Evolutionary conservation across 2,329 filamentous ascomycete species (phyloP).

Genomic region (Epichloe festucae): DNA sequence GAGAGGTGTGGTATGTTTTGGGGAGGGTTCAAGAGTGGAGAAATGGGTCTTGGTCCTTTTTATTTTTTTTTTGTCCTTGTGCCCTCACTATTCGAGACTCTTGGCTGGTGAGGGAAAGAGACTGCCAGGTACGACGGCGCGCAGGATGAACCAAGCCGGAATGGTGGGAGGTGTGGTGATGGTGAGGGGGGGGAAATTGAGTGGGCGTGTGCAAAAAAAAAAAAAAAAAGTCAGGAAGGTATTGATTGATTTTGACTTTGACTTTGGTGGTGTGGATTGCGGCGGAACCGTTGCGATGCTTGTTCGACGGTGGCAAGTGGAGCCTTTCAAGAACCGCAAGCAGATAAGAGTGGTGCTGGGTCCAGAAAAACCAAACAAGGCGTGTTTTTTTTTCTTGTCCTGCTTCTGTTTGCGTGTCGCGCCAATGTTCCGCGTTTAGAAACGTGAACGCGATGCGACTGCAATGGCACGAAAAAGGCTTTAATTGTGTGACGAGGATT

Average conservation of each 20-base stretch:
- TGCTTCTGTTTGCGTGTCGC: conserved; percentile 9
- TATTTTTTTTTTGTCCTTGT: conserved; percentile 21
- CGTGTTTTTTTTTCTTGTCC: conserved; percentile 6
- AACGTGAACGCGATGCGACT: conserved; percentile 10
- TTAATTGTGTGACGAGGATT: conserved; percentile 3
- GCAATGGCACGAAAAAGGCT: conserved; percentile 1
- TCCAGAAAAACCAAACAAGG: conserved; percentile 11
- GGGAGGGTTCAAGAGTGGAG: conserved; percentile 33
- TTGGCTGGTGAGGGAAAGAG: conserved; percentile 9
- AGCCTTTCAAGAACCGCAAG: conserved; percentile 14
- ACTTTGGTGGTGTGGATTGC: conserved; percentile 8
- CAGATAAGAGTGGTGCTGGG: conserved; percentile 12
- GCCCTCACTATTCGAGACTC: conserved; percentile 4
- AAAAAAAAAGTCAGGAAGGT: background rate
- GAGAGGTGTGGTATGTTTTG: conserved; percentile 28
- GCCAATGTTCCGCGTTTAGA: conserved; percentile 4
- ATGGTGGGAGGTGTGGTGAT: conserved; percentile 15
- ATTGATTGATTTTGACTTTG: conserved; percentile 5
- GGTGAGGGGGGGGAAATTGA: conserved; percentile 2
- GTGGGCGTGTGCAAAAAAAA: conserved; percentile 4
- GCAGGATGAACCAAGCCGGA: conserved; percentile 12
- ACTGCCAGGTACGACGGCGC: conserved; percentile 12
- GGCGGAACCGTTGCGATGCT: conserved; percentile 12
- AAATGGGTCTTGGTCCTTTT: conserved; percentile 31
- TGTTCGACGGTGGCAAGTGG: conserved; percentile 13